Base-by-base conservation (phyloP, 2,329 filamentous ascomycete species). In the Pseudodiploospora longispora region DNA sequence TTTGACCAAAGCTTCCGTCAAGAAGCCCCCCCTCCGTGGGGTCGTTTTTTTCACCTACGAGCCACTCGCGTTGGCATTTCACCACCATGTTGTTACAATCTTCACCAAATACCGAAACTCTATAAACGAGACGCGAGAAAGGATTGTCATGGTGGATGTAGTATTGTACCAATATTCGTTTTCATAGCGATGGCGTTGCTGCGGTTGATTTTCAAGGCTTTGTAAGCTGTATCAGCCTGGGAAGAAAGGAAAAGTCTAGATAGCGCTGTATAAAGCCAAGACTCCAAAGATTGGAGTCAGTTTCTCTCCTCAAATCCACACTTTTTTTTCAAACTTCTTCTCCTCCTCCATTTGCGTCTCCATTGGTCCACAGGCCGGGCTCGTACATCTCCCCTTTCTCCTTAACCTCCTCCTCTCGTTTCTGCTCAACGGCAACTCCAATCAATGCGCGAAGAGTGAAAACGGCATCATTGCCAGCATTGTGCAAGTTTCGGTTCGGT, bases 381-480 rank as follows among this genome's bases (percentile, higher is more conserved):
- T 43, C 41, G 27, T 52, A 54, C 9, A 48, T 42, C 19, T 52
- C 48, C 6, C 49, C 52, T 29, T 32, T 43, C 3, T 10, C 30
- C 12, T 50, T 47, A 19, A 49, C 48, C 34, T 55, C 51, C 30
- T 53, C 44, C 43, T 56, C 52, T 30, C 52, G 47, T 6, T 44
- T 33, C 10, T 54, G 46, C 43, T 58, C 55, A 19, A 64, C 33
- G 2, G 59, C 62, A 12, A 67, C 48, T 0, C 57, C 77, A 6
- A 95, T 61, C 71, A 93, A 76, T 6, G 80, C 83, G 49, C 83
- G 80, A 50, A 95, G 64, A 0, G 87, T 91, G 59, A 85, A 93
- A 1, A 81, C 75, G 0, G 89, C 88, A 59, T 95, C 89, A 52
- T 95, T 95, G 2, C 89, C 82, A 0, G 83, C 89, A 57, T 95